Evolutionary conservation across 2,329 filamentous ascomycete genomes (phyloP).

Genomic region (Rasamsonia emersonii): DNA sequence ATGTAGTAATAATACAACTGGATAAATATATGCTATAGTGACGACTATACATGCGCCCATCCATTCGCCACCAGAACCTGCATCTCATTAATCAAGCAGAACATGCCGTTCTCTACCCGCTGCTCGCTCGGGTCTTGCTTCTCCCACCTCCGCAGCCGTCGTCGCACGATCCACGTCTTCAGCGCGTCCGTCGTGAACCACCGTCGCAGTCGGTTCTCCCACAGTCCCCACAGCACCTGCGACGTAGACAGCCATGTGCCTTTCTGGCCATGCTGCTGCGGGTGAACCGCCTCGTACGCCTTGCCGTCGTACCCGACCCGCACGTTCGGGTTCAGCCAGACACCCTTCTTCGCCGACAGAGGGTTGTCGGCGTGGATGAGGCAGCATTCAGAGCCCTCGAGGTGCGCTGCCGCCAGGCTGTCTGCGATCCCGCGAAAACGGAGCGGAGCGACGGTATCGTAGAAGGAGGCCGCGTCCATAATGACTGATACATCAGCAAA

Average conservation of each 20-base stretch:
- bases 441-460: conserved; percentile 25
- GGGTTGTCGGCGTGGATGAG: conserved; percentile 63
- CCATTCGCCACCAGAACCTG: conserved; percentile 50
- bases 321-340: conserved; percentile 62
- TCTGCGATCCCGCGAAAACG: conserved; percentile 45
- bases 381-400: conserved; percentile 50
- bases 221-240: conserved; percentile 47
- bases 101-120: conserved; percentile 39
- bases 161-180: conserved; percentile 18
- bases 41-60: conserved; percentile 54
- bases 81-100: conserved; percentile 54
- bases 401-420: conserved; percentile 46
- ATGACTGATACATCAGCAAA: conserved; percentile 3
- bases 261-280: too few species aligned
- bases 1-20: too few species aligned
- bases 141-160: conserved; percentile 31
- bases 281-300: conserved; percentile 43
- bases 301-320: conserved; percentile 54
- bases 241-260: conserved; percentile 44
- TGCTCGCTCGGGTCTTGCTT: conserved; percentile 22
- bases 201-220: conserved; percentile 49
- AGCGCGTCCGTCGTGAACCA: conserved; percentile 31
- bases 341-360: conserved; percentile 38
- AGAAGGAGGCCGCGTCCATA: conserved; percentile 7
- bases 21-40: too few species aligned